phyloP scores from a whole-genome alignment of 495 filamentous ascomycete genomes.

The Hypomontagnella submonticulosa region DNA sequence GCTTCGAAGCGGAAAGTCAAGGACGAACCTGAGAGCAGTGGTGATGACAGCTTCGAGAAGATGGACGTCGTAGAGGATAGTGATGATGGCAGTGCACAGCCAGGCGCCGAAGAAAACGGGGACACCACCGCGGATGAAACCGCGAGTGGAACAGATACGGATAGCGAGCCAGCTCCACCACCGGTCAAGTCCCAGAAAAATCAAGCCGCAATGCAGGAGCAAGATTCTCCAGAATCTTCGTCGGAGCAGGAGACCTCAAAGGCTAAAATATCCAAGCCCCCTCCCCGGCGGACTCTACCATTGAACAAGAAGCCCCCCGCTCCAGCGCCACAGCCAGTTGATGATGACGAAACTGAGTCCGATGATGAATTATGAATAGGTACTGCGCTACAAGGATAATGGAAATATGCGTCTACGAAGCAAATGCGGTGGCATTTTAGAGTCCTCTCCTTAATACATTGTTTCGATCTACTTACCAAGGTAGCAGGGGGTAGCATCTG shows the following conservation, averaged over 20 bases:
- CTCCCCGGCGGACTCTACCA: constrained; percentile 46
- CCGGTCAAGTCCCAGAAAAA: constrained; percentile 29
- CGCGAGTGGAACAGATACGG: constrained; percentile 55
- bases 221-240: constrained; percentile 34
- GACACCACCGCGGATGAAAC: constrained; percentile 57
- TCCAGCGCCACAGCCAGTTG: constrained; percentile 35
- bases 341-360: constrained; percentile 55
- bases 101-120: constrained; percentile 45
- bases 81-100: constrained; percentile 20
- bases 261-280: constrained; percentile 28
- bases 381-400: constrained; percentile 22
- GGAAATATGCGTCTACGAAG: constrained; percentile 26
- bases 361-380: constrained; percentile 56
- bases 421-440: constrained; percentile 7
- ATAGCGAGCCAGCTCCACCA: constrained; percentile 54
- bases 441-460: background rate
- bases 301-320: constrained; percentile 45
- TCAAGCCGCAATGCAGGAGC: constrained; percentile 25
- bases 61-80: constrained; percentile 66
- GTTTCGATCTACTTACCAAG: background rate
- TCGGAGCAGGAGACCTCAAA: constrained; percentile 34
- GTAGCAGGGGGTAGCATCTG: no score
- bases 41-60: constrained; percentile 65
- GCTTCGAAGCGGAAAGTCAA: constrained; percentile 64
- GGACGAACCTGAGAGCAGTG: constrained; percentile 55